A percentile compares a stretch with the other conserved stretches of the same genome.
These are phyloP conservation scores for Phyllosticta capitalensis DNA, from an alignment of 2,329 filamentous ascomycete genomes.

Conservation along the genomic window DNA sequence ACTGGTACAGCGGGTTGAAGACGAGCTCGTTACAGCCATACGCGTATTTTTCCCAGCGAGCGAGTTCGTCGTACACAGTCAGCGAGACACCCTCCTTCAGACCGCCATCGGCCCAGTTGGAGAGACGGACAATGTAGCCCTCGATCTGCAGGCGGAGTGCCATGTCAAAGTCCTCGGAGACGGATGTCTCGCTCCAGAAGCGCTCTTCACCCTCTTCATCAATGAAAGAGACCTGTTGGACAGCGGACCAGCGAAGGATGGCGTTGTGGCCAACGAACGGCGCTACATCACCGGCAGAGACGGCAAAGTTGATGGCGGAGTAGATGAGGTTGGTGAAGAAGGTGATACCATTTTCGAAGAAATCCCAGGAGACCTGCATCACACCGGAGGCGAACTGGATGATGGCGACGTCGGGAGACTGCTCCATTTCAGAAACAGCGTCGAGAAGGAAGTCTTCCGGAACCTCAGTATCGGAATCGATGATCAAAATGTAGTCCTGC, in stretches of 20 bases:
- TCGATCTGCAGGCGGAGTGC: conserved; percentile 59
- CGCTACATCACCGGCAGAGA: conserved; percentile 61
- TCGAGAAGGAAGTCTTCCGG: conserved; percentile 69
- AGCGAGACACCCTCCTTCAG: conserved; percentile 68
- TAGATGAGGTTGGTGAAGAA: conserved; percentile 76
- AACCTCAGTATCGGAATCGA: conserved; percentile 61
- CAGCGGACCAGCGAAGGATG: conserved; percentile 58
- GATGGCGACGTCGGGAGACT: conserved; percentile 67
- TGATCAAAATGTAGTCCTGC: conserved; percentile 7
- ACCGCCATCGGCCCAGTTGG: conserved; percentile 56
- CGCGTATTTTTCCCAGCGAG: conserved; percentile 65
- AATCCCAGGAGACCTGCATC: conserved; percentile 8
- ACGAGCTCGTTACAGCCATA: conserved; percentile 64
- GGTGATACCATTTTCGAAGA: conserved; percentile 40
- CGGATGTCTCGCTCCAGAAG: conserved; percentile 67
- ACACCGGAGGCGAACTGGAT: conserved; percentile 11
- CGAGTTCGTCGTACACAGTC: conserved; percentile 63
- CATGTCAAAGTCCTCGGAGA: conserved; percentile 73
- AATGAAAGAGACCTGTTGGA: conserved; percentile 47
- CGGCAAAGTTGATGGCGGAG: conserved; percentile 60
- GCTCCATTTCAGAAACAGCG: conserved; percentile 73
- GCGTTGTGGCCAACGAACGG: conserved; percentile 74
- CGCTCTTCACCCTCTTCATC: conserved; percentile 53
- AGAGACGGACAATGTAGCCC: conserved; percentile 59
- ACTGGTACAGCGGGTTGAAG: conserved; percentile 56